phyloP scores from a whole-genome alignment of 2,329 filamentous ascomycete species.

The Pestalotiopsis sp. region DNA sequence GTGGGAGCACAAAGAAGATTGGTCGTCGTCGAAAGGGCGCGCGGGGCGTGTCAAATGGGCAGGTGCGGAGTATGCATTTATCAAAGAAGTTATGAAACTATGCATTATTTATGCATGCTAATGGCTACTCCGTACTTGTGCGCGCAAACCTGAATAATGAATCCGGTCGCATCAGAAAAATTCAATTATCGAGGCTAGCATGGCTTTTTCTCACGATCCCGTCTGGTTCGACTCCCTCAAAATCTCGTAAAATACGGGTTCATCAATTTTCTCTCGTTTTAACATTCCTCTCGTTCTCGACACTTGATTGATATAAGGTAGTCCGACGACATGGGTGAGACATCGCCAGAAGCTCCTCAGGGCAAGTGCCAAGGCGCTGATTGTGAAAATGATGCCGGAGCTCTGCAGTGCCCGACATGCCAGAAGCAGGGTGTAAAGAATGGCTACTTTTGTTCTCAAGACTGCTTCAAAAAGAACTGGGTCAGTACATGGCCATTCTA shows the following conservation, averaged over 20 bases:
- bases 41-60: background rate
- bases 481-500: conserved; percentile 17
- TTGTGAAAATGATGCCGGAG: conserved; percentile 67
- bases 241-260: background rate
- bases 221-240: background rate
- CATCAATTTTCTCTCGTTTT: background rate
- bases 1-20: background rate
- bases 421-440: conserved; percentile 67
- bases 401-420: conserved; percentile 73
- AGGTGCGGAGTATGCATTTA: background rate
- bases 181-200: background rate
- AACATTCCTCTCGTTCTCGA: background rate
- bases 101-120: background rate
- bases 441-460: conserved; percentile 76
- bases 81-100: background rate
- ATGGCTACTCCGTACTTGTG: too few species aligned
- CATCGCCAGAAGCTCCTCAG: background rate
- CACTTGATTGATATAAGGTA: background rate
- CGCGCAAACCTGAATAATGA: background rate
- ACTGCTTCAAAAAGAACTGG: conserved; percentile 81
- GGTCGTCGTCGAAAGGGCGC: background rate
- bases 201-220: background rate
- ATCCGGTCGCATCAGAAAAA: background rate
- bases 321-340: background rate
- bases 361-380: conserved; percentile 62